phyloP scores from a whole-genome alignment of 2,329 filamentous ascomycete genomes.

The Pseudocercospora crystallina region DNA sequence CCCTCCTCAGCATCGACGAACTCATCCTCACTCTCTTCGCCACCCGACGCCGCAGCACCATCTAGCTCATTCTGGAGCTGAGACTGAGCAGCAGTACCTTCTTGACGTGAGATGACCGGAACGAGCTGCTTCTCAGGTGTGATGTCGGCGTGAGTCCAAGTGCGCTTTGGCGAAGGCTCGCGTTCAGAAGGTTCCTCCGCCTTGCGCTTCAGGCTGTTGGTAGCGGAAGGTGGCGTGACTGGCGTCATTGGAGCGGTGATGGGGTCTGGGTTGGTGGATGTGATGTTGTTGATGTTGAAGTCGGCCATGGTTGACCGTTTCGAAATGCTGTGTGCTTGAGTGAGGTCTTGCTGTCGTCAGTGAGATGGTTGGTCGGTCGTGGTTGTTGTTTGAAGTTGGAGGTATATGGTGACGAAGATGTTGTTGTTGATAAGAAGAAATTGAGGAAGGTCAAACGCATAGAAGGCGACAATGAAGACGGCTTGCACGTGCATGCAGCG shows the following conservation, averaged over 20 bases:
- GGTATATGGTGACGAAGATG: too few relatives aligned
- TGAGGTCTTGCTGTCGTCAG: too few relatives aligned
- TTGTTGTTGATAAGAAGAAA: too few relatives aligned
- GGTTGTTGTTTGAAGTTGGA: too few relatives aligned
- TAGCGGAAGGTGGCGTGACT: background rate
- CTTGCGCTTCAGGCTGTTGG: constrained; percentile 4
- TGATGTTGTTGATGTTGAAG: background rate
- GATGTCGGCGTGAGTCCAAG: background rate
- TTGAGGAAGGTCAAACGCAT: too few relatives aligned
- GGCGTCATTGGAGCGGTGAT: background rate
- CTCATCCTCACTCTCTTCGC: constrained; percentile 18
- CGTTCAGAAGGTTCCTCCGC: constrained; percentile 2
- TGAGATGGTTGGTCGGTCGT: too few relatives aligned
- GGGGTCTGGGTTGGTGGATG: background rate
- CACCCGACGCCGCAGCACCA: background rate
- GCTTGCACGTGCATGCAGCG: too few relatives aligned
- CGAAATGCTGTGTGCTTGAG: too few relatives aligned
- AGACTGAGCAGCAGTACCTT: constrained; percentile 3
- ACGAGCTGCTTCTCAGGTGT: constrained; percentile 10
- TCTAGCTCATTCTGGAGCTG: background rate
- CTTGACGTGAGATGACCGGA: constrained; percentile 12
- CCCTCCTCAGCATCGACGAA: constrained; percentile 24
- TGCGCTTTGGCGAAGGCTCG: constrained; percentile 8
- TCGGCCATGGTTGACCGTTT: too few relatives aligned
- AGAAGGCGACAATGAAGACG: too few relatives aligned